Percentiles rank a stretch among this genome's conserved stretches.
Conservation (phyloP, 2,329 filamentous ascomycete genomes). For the Botryosphaeria dothidea region DNA sequence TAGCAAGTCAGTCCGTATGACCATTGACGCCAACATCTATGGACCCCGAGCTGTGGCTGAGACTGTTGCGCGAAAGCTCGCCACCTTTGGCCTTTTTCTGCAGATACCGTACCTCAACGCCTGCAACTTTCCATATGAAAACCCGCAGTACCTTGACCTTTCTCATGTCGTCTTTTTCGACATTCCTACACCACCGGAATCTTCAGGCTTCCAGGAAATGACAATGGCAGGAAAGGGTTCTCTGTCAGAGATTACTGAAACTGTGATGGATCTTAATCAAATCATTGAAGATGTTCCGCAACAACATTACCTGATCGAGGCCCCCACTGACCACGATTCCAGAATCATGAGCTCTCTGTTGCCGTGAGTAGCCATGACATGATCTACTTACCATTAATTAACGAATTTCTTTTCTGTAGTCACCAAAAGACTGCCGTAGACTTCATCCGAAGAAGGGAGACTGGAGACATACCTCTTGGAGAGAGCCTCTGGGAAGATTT, state of each 20-base stretch:
- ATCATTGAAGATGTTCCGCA: constrained; percentile 18
- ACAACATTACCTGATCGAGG: constrained; percentile 6
- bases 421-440: constrained; percentile 33
- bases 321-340: background rate
- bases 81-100: background rate
- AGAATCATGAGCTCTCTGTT: background rate
- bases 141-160: background rate
- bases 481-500: background rate
- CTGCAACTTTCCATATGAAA: background rate
- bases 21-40: background rate
- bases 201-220: background rate
- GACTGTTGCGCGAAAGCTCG: background rate
- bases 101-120: background rate
- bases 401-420: constrained; percentile 2
- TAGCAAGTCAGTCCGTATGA: background rate
- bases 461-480: constrained; percentile 14
- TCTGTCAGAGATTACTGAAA: background rate
- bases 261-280: constrained; percentile 1
- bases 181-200: background rate
- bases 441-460: constrained; percentile 33
- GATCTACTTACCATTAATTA: background rate
- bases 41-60: background rate
- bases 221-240: background rate
- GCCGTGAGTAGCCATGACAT: background rate
- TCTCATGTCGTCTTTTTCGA: background rate